Base-by-base conservation (phyloP, 2,329 filamentous ascomycete genomes). In the Fusarium sp. region DNA sequence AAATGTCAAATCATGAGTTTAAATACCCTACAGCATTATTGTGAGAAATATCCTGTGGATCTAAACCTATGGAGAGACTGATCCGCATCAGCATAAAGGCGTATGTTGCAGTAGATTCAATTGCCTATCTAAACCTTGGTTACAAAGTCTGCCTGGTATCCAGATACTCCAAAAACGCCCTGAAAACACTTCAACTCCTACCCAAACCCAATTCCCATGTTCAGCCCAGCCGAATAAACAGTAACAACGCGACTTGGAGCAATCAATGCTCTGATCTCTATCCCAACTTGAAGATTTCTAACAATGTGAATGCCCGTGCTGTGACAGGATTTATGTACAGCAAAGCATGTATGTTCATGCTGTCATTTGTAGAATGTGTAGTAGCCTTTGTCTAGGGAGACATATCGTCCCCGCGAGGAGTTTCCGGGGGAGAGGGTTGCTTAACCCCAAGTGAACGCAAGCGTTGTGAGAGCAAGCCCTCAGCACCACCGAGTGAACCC, bases 391-490 rank as follows among this genome's bases (percentile, higher is more conserved):
- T 54, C 58, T 65, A 71, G 24, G 44, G 51, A 41, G 52, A 49
- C 44, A 46, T 22, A 29, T 54, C 44, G 12, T 56, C 52, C 18
- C 34, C 47, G 5, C 11, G 44, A 32, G 45, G 10, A 15, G 67
- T 62, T 24, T 45, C 52, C 5, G 64, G 38, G 8, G 58, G 62
- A 12, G 60, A 63, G 8, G 58, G 64, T 8, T 73, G 73, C 62
- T 84, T 79, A 25, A 84, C 84, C 40, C 89, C 91, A 8, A 93
- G 80, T 8, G 88, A 87, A 69, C 89, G 86, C 46, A 95, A 81
- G 60, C 89, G 86, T 76, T 89, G 89, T 13, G 92, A 92, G 18
- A 96, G 81, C 18, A 96, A 79, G 5, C 92, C 88, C 73, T 93
- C 90, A 7, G 87, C 84, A 3, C 80, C 81, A 24, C 62, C 24